A percentile compares a stretch with the other conserved stretches of the same genome.
phyloP scores from a whole-genome alignment of 1,139 yeast species.

The Citeromyces hawaiiensis region DNA sequence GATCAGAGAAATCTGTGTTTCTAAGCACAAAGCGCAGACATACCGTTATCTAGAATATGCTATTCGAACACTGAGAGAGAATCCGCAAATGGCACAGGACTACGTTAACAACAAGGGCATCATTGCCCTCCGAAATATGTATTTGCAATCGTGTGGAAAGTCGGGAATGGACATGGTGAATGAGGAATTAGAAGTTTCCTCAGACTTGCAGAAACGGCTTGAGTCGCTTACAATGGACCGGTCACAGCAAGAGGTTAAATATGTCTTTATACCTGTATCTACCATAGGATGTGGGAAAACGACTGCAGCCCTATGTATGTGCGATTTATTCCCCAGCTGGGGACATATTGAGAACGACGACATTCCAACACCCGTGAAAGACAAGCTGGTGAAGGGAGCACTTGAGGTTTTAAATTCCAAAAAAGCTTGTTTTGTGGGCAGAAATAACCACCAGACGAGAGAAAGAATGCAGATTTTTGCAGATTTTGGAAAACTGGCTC shows the following conservation, averaged over 20 bases:
- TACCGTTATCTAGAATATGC: constrained; percentile 59
- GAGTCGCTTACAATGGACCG: constrained; percentile 15
- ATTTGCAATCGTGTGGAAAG: constrained; percentile 30
- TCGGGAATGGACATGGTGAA: constrained; percentile 29
- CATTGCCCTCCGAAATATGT: constrained; percentile 53
- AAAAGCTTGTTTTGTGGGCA: constrained; percentile 58
- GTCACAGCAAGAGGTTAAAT: constrained; percentile 21
- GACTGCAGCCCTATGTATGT: constrained; percentile 55
- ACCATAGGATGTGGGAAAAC: constrained; percentile 96
- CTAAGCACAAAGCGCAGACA: constrained; percentile 46
- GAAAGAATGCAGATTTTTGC: constrained; percentile 61
- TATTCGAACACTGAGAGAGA: constrained; percentile 31
- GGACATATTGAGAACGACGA: constrained; percentile 82
- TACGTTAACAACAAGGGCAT: constrained; percentile 58
- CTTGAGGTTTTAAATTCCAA: constrained; percentile 23
- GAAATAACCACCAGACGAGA: constrained; percentile 64
- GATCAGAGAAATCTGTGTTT: constrained; percentile 26
- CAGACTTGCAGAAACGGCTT: constrained; percentile 1
- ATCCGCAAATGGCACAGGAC: constrained; percentile 28
- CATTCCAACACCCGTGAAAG: constrained; percentile 33
- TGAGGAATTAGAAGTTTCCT: constrained; percentile 11
- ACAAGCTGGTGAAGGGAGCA: constrained; percentile 38
- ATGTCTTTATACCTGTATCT: constrained; percentile 68
- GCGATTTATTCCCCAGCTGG: constrained; percentile 45
- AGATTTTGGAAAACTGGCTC: constrained; percentile 28